These are phyloP conservation scores for Penicillium angulare DNA, from an alignment of 495 filamentous ascomycete species.

Conservation along the genomic window DNA sequence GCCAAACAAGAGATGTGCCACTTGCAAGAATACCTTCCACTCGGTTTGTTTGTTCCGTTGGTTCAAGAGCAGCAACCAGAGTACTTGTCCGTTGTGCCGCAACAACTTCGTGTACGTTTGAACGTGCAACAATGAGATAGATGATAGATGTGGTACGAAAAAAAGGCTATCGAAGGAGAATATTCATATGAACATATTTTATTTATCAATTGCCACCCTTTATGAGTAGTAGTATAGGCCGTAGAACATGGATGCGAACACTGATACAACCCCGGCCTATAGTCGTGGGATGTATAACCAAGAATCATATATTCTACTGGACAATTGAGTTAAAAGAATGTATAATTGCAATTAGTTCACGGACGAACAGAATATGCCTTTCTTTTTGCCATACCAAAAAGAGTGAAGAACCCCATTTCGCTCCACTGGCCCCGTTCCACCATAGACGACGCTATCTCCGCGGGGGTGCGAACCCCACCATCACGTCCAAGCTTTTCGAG, in stretches of 20 bases:
- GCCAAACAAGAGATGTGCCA: slow-evolving; percentile 86
- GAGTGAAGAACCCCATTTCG: neutral
- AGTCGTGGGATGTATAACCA: too few species aligned
- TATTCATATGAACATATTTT: too few species aligned
- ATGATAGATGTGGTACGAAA: slow-evolving; percentile 7
- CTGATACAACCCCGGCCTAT: too few species aligned
- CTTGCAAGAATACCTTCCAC: slow-evolving; percentile 95
- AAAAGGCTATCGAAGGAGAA: too few species aligned
- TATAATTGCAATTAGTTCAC: too few species aligned
- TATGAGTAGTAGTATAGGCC: too few species aligned
- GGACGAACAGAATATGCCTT: too few species aligned
- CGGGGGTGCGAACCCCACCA: slow-evolving; percentile 13
- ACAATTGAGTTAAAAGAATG: too few species aligned
- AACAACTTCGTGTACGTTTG: slow-evolving; percentile 73
- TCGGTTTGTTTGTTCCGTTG: slow-evolving; percentile 85
- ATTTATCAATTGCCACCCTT: too few species aligned
- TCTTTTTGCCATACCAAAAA: neutral
- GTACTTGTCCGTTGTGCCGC: slow-evolving; percentile 84
- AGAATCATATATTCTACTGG: too few species aligned
- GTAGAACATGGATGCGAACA: too few species aligned
- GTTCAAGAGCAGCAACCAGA: slow-evolving; percentile 91
- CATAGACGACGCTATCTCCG: slow-evolving; percentile 9
- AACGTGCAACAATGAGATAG: slow-evolving; percentile 19
- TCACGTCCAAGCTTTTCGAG: slow-evolving; percentile 11
- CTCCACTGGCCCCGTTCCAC: neutral